Conservation (phyloP, 495 filamentous ascomycete genomes). For the Penicillium egyptiacum region DNA sequence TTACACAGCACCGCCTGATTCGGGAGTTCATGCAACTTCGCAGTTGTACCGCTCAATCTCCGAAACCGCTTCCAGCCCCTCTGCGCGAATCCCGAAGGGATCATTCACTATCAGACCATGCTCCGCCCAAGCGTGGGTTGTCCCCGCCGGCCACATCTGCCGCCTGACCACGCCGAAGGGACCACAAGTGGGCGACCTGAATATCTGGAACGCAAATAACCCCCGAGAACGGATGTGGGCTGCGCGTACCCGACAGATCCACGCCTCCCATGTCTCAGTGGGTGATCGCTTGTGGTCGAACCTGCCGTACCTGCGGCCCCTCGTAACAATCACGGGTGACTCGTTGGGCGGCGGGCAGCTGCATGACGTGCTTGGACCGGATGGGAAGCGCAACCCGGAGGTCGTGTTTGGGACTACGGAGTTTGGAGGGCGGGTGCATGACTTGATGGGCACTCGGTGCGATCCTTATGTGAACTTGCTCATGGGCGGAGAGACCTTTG, state of each 20-base stretch:
- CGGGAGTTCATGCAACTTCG: slow-evolving; percentile 39
- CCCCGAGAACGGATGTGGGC: slow-evolving; percentile 81
- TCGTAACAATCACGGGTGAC: slow-evolving; percentile 70
- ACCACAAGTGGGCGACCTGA: slow-evolving; percentile 78
- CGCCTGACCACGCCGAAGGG: slow-evolving; percentile 71
- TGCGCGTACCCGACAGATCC: slow-evolving; percentile 71
- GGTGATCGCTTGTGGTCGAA: slow-evolving; percentile 75
- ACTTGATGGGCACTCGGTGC: slow-evolving; percentile 74
- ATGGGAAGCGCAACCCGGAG: slow-evolving; percentile 38
- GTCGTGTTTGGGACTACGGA: slow-evolving; percentile 41
- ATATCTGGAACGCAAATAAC: slow-evolving; percentile 75
- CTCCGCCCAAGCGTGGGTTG: slow-evolving; percentile 64
- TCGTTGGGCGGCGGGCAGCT: slow-evolving; percentile 59
- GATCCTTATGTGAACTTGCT: slow-evolving; percentile 75
- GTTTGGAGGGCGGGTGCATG: slow-evolving; percentile 61
- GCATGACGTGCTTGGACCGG: slow-evolving; percentile 42
- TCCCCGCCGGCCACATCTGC: slow-evolving; percentile 61
- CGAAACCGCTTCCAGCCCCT: slow-evolving; percentile 32
- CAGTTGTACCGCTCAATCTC: slow-evolving; percentile 43
- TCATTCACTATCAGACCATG: slow-evolving; percentile 48
- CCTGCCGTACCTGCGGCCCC: slow-evolving; percentile 71
- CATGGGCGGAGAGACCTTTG: slow-evolving; percentile 66
- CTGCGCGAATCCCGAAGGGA: slow-evolving; percentile 34
- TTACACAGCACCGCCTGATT: slow-evolving; percentile 40
- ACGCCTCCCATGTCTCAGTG: slow-evolving; percentile 67